These are phyloP conservation scores for Tylopilus vinaceipallidus DNA, from an alignment of 768 basidiomycete genomes.

Conservation along the genomic window DNA sequence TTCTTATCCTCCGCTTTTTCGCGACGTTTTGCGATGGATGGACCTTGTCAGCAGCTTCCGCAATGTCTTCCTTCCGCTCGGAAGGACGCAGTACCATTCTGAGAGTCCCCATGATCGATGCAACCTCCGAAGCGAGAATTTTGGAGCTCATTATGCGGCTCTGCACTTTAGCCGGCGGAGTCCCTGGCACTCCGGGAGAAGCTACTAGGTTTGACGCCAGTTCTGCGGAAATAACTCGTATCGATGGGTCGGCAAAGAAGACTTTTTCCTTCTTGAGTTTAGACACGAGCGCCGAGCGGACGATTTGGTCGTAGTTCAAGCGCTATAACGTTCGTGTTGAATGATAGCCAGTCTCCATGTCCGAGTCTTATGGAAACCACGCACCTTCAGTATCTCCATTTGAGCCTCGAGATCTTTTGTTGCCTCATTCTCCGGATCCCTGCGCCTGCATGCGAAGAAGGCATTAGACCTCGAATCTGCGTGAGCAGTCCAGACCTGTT, in stretches of 20 bases:
- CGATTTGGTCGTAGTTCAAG: constrained; percentile 56
- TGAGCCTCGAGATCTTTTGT: constrained; percentile 56
- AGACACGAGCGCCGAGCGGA: constrained; percentile 60
- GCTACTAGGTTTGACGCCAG: constrained; percentile 37
- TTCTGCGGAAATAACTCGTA: constrained; percentile 49
- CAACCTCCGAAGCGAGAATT: constrained; percentile 59
- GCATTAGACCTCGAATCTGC: constrained; percentile 1
- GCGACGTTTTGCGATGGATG: constrained; percentile 1
- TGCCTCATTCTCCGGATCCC: constrained; percentile 37
- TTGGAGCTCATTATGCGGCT: constrained; percentile 77
- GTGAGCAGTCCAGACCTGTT: no score
- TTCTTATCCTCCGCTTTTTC: constrained; percentile 11
- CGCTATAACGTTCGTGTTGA: constrained; percentile 38
- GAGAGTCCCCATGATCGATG: constrained; percentile 49
- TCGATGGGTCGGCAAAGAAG: constrained; percentile 47
- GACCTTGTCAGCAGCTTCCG: constrained; percentile 17
- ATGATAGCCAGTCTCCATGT: not conserved
- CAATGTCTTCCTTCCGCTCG: constrained; percentile 14
- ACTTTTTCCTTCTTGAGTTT: constrained; percentile 73
- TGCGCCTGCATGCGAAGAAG: constrained; percentile 29
- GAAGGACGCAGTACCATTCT: constrained; percentile 39
- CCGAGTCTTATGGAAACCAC: constrained; percentile 7
- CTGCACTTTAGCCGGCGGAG: constrained; percentile 57
- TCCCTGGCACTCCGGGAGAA: constrained; percentile 38
- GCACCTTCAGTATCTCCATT: constrained; percentile 64